These are phyloP conservation scores for Dactylellina drechsleri DNA, from an alignment of 2,329 filamentous ascomycete species.

Conservation along the genomic window DNA sequence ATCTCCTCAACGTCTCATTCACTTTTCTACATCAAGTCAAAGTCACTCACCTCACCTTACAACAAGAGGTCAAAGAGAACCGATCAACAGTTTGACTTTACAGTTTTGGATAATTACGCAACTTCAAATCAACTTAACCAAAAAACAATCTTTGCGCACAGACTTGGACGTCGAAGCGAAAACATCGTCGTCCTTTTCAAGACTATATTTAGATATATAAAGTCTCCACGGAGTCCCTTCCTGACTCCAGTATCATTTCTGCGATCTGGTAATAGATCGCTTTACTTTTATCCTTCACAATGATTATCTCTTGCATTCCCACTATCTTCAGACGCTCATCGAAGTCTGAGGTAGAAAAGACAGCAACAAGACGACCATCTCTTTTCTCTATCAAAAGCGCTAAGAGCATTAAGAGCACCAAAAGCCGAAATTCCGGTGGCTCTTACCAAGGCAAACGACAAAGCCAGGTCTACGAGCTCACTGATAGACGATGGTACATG, in stretches of 20 bases:
- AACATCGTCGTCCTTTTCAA: constrained; percentile 11
- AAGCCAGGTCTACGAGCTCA: constrained; percentile 53
- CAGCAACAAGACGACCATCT: constrained; percentile 41
- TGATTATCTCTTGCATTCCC: constrained; percentile 52
- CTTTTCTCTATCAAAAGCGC: constrained; percentile 52
- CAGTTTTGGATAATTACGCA: constrained; percentile 3
- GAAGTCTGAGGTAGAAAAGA: constrained; percentile 43
- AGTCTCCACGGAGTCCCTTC: not conserved
- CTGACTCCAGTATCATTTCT: constrained; percentile 19
- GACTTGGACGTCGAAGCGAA: constrained; percentile 9
- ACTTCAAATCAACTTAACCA: constrained; percentile 2
- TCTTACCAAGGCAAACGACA: constrained; percentile 52
- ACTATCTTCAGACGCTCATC: constrained; percentile 50
- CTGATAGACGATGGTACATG: constrained; percentile 55
- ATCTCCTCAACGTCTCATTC: constrained; percentile 10
- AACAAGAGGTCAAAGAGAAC: constrained; percentile 10
- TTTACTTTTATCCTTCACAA: constrained; percentile 30
- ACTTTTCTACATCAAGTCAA: constrained; percentile 13
- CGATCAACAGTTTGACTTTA: constrained; percentile 13
- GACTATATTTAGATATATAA: constrained; percentile 18
- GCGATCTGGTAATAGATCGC: constrained; percentile 10
- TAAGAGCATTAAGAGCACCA: constrained; percentile 43
- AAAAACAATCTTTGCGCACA: constrained; percentile 18
- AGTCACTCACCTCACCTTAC: constrained; percentile 1
- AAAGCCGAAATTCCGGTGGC: constrained; percentile 47